phyloP scores from a whole-genome alignment of 1,139 yeast genomes.

The Candida frijolesensis region DNA sequence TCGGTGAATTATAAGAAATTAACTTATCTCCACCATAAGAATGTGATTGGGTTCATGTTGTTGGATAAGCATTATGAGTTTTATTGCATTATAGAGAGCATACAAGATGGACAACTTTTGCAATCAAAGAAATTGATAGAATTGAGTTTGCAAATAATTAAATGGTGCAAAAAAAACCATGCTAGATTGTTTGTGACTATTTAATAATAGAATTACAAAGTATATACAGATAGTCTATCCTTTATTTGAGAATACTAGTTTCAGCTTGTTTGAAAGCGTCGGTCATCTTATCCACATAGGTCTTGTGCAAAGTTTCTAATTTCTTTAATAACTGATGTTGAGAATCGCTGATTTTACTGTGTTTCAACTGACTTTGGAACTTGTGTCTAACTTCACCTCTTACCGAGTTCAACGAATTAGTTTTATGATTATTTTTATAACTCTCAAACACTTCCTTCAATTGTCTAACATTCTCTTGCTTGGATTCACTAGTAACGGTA shows the following conservation, averaged over 20 bases:
- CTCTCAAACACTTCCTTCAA: conserved; percentile 67
- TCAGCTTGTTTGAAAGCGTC: conserved; percentile 64
- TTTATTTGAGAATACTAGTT: conserved; percentile 42
- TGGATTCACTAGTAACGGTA: conserved; percentile 70
- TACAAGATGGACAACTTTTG: conserved; percentile 20
- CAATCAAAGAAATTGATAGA: conserved; percentile 34
- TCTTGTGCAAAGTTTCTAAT: conserved; percentile 70
- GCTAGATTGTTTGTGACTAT: conserved; percentile 34
- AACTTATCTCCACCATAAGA: conserved; percentile 35
- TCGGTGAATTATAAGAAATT: conserved; percentile 29
- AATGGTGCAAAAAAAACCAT: conserved; percentile 43
- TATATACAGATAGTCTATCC: no score
- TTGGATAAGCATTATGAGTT: conserved; percentile 39
- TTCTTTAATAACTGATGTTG: conserved; percentile 56
- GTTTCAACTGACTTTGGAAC: conserved; percentile 46
- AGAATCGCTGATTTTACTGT: conserved; percentile 57
- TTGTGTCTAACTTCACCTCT: conserved; percentile 64
- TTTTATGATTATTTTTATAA: conserved; percentile 49
- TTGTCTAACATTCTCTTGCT: conserved; percentile 57
- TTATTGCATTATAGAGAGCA: conserved; percentile 31
- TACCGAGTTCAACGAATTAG: conserved; percentile 49
- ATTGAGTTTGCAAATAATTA: conserved; percentile 35
- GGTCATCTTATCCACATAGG: conserved; percentile 57
- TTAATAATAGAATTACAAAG: conserved; percentile 11
- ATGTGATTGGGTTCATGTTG: conserved; percentile 42